phyloP scores from a whole-genome alignment of 2,329 filamentous ascomycete species.

The Sporothrix mexicana region DNA sequence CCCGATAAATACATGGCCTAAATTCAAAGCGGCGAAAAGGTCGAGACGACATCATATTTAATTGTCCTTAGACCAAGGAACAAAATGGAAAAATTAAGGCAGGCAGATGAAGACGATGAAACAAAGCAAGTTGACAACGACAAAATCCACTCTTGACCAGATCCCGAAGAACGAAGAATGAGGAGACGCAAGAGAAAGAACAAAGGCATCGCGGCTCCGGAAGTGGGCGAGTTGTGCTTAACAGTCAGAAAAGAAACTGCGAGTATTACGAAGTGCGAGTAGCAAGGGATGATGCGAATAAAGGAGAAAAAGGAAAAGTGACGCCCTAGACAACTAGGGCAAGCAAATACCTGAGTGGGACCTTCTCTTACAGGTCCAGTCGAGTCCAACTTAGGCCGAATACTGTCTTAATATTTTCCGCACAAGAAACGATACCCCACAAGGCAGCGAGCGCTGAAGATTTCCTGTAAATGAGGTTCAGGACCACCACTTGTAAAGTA shows the following conservation, averaged over 20 bases:
- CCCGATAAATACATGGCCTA: neutral
- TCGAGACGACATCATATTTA: neutral
- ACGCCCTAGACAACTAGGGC: neutral
- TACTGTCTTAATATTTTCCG: neutral
- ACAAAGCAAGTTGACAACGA: too few relatives aligned
- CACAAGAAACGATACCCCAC: neutral
- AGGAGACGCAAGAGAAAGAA: neutral
- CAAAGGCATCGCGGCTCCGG: neutral
- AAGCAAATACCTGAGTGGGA: neutral
- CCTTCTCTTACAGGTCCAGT: neutral
- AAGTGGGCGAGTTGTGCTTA: neutral
- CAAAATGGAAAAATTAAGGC: neutral
- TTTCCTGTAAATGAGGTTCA: constrained; percentile 3
- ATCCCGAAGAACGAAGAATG: neutral
- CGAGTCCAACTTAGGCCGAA: neutral
- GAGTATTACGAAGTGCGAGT: neutral
- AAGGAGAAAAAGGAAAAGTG: neutral
- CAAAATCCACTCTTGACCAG: neutral
- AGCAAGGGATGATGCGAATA: constrained; percentile 8
- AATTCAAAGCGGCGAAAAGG: neutral
- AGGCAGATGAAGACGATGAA: neutral
- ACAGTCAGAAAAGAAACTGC: neutral
- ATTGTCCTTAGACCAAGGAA: neutral
- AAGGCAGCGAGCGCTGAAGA: neutral
- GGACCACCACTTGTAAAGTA: neutral